Conservation (phyloP, 306 rosid genomes). For the Pterocarpus macrocarpus region DNA sequence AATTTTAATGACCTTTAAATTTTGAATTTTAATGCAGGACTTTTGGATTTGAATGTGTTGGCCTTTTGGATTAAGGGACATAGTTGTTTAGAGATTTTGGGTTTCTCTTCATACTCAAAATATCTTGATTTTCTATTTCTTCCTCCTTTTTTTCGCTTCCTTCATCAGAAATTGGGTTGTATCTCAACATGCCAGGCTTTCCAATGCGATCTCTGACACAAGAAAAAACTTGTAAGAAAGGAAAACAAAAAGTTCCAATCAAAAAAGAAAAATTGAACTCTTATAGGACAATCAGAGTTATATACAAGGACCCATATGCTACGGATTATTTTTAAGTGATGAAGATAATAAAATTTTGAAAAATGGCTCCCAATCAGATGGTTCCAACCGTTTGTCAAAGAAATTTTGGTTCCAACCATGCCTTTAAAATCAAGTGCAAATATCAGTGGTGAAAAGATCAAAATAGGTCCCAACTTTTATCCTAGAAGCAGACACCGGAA, state of each 20-base stretch:
- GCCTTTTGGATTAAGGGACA: too few species aligned
- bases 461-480: background rate
- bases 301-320: background rate
- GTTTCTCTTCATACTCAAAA: too few species aligned
- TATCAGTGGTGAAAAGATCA: background rate
- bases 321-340: background rate
- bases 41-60: too few species aligned
- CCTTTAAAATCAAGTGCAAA: background rate
- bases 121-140: too few species aligned
- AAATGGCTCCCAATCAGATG: background rate
- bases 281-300: conserved; percentile 56
- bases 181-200: conserved; percentile 47
- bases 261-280: conserved; percentile 19
- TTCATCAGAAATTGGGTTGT: conserved; percentile 19
- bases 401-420: conserved; percentile 48
- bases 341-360: background rate
- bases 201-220: conserved; percentile 22
- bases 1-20: too few species aligned
- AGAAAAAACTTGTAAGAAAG: conserved; percentile 18
- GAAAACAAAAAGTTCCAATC: conserved; percentile 38
- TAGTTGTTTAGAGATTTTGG: too few species aligned
- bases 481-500: background rate
- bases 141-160: too few species aligned
- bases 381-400: conserved; percentile 32
- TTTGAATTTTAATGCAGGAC: too few species aligned